phyloP scores from a whole-genome alignment of 306 rosid species.

The Datisca glomerata region DNA sequence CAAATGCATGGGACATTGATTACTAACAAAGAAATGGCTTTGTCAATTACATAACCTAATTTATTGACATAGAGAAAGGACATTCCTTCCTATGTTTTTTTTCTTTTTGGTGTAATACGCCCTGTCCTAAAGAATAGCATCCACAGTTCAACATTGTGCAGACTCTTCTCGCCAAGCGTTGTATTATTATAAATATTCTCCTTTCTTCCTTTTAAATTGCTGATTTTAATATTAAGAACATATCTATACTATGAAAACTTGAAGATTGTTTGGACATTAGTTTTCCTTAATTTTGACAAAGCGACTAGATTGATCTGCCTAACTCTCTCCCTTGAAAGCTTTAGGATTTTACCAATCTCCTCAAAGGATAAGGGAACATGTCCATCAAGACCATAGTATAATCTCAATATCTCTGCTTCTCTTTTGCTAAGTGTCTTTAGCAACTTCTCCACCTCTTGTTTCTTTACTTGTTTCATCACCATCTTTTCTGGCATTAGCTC shows the following conservation, averaged over 20 bases:
- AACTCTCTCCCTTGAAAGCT: conserved; percentile 58
- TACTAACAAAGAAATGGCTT: no score
- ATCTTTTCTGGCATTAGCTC: conserved; percentile 52
- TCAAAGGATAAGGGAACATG: conserved; percentile 37
- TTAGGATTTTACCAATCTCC: conserved; percentile 52
- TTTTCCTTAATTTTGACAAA: conserved; percentile 37
- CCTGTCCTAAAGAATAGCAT: no score
- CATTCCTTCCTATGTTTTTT: no score
- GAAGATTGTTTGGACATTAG: conserved; percentile 18
- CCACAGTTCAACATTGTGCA: no score
- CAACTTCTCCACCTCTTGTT: conserved; percentile 41
- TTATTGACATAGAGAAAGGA: no score
- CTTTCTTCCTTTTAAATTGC: neutral
- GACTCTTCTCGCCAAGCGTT: no score
- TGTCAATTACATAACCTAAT: no score
- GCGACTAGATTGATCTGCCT: conserved; percentile 46
- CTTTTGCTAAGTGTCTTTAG: conserved; percentile 38
- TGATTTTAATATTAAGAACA: neutral
- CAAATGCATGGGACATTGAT: no score
- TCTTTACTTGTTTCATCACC: conserved; percentile 32
- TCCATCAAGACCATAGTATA: conserved; percentile 56
- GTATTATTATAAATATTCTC: neutral
- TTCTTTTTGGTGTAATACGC: no score
- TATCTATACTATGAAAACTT: conserved; percentile 9
- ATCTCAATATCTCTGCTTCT: conserved; percentile 44